A percentile compares a stretch with the other conserved stretches of the same genome.
These are phyloP conservation scores for Micromonas commoda DNA, from an alignment of 139 green algal species.

Conservation along the genomic window DNA sequence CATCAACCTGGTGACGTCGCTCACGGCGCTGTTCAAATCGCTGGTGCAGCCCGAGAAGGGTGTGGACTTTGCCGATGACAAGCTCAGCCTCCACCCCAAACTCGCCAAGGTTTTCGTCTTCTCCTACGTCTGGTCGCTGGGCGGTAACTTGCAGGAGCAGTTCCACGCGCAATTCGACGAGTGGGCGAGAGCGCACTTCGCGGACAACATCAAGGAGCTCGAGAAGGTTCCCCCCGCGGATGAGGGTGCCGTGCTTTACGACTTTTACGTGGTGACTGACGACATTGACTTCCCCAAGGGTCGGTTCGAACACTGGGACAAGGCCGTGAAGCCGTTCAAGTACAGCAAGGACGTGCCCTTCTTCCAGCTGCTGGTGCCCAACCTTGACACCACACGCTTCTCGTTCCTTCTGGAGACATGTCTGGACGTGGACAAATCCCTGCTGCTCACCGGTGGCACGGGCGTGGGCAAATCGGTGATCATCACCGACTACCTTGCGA, in stretches of 20 bases:
- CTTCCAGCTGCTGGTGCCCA: conserved; percentile 74
- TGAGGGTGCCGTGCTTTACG: conserved; percentile 53
- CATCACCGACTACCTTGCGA: conserved; percentile 46
- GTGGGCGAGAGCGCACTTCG: conserved; percentile 40
- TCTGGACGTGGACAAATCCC: conserved; percentile 56
- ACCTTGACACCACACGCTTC: conserved; percentile 64
- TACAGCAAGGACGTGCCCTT: conserved; percentile 66
- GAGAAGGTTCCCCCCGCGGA: background rate
- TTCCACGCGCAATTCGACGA: conserved; percentile 55
- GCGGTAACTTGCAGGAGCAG: conserved; percentile 51
- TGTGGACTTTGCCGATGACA: conserved; percentile 9
- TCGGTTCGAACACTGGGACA: conserved; percentile 58
- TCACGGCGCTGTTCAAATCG: conserved; percentile 40
- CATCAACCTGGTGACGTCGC: conserved; percentile 63
- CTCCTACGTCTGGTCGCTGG: conserved; percentile 61
- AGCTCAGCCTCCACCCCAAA: conserved; percentile 1
- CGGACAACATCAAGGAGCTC: background rate
- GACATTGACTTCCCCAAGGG: conserved; percentile 44
- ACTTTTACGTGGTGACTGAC: conserved; percentile 64
- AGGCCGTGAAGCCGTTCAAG: conserved; percentile 56
- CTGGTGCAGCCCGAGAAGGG: conserved; percentile 32
- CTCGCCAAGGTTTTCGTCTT: conserved; percentile 61
- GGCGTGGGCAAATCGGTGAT: conserved; percentile 76
- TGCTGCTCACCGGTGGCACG: conserved; percentile 67
- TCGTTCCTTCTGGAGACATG: conserved; percentile 54